A percentile compares a stretch with the other conserved stretches of the same genome.
These are phyloP conservation scores for Candida rishiriensis DNA, from an alignment of 805 yeast genomes.

Conservation along the genomic window DNA sequence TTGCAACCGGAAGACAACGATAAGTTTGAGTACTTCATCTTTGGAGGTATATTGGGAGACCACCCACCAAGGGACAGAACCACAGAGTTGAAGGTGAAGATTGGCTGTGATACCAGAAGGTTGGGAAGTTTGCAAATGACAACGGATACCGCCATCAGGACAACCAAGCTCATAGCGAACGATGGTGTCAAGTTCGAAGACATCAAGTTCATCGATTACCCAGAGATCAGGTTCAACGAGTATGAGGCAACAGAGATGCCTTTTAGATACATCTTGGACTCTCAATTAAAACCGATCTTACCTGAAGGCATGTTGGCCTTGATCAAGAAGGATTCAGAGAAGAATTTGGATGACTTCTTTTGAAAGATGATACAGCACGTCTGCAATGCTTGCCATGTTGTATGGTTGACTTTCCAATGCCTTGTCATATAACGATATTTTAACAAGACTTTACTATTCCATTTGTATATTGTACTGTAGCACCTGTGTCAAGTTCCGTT, in stretches of 20 bases:
- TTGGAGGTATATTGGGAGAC: constrained; percentile 95
- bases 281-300: constrained; percentile 65
- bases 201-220: constrained; percentile 85
- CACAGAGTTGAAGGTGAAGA: constrained; percentile 72
- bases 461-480: too few species aligned
- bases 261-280: constrained; percentile 77
- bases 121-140: constrained; percentile 92
- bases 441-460: too few species aligned
- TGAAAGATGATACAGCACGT: constrained; percentile 6
- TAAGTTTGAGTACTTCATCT: constrained; percentile 80
- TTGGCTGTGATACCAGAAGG: constrained; percentile 84
- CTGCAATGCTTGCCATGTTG: too few species aligned
- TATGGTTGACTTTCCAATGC: too few species aligned
- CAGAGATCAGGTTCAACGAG: constrained; percentile 83
- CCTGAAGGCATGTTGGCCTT: constrained; percentile 90
- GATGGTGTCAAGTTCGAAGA: constrained; percentile 53
- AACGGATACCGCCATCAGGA: constrained; percentile 94
- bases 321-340: constrained; percentile 81
- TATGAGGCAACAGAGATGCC: constrained; percentile 98
- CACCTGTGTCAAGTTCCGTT: too few species aligned
- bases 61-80: constrained; percentile 94
- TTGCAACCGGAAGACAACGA: constrained; percentile 64
- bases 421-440: too few species aligned
- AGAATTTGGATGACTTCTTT: constrained; percentile 68
- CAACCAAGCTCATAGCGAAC: constrained; percentile 76